Percentiles rank a stretch among this genome's conserved stretches.
Evolutionary conservation across 768 basidiomycete genomes (phyloP).

Genomic region (Auriculariales sp.): DNA sequence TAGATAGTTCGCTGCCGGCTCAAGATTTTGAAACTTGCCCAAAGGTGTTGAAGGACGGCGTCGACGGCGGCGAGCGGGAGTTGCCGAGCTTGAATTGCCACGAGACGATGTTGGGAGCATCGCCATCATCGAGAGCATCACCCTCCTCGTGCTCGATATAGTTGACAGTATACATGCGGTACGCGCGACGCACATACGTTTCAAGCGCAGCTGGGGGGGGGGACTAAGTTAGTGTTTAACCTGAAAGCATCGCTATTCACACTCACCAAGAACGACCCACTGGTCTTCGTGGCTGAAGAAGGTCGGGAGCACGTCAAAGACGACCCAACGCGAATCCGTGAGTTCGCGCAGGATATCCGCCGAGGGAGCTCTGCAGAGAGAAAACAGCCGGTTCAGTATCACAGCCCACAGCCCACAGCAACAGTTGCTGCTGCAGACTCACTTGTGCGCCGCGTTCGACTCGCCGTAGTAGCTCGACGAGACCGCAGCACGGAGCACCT

Average conservation of each 20-base stretch:
- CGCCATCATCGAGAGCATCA: conserved; percentile 69
- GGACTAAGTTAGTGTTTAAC: not conserved
- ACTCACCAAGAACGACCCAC: conserved; percentile 67
- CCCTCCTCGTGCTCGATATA: conserved; percentile 94
- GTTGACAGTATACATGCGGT: conserved; percentile 82
- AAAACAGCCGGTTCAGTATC: no score
- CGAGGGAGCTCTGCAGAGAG: no score
- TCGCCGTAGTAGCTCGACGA: conserved; percentile 85
- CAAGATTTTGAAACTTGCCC: conserved; percentile 20
- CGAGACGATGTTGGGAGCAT: conserved; percentile 62
- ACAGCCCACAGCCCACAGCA: no score
- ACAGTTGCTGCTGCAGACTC: no score
- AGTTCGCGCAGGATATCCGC: conserved; percentile 82
- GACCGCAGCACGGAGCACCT: conserved; percentile 78
- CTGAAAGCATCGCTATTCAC: not conserved
- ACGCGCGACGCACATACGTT: conserved; percentile 90
- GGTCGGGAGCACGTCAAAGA: conserved; percentile 90
- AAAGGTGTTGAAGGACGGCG: conserved; percentile 40
- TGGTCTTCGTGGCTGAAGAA: conserved; percentile 86
- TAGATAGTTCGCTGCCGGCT: not conserved
- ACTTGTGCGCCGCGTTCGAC: conserved; percentile 48
- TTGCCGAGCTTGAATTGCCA: conserved; percentile 95
- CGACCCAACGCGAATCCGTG: conserved; percentile 90
- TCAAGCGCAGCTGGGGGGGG: conserved; percentile 76
- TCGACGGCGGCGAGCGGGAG: conserved; percentile 73